phyloP scores from a whole-genome alignment of 2,329 filamentous ascomycete species.

The Furcasterigmium sp. region DNA sequence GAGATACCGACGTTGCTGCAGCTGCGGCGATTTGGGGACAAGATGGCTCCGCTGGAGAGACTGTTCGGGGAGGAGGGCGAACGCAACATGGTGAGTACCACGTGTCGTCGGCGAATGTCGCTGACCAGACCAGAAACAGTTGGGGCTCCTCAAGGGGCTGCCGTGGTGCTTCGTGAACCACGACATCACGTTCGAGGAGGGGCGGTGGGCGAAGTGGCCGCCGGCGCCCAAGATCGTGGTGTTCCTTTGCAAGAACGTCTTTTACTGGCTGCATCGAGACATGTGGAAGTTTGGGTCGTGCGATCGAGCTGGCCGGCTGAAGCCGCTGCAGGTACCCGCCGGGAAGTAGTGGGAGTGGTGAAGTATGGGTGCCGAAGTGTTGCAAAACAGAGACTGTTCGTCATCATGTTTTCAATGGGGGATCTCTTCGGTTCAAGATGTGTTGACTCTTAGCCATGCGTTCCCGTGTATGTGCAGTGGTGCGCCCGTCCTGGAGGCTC shows the following conservation, averaged over 20 bases:
- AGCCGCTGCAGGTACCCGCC: conserved; percentile 16
- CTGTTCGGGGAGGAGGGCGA: conserved; percentile 11
- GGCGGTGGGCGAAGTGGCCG: conserved; percentile 21
- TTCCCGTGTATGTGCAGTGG: not conserved
- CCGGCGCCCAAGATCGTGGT: conserved; percentile 13
- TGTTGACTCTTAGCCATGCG: no score
- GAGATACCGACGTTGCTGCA: conserved; percentile 24
- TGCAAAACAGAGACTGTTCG: not conserved
- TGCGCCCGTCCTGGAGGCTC: not conserved
- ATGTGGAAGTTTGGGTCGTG: conserved; percentile 20
- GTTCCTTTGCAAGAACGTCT: conserved; percentile 11
- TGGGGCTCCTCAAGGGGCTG: conserved; percentile 14
- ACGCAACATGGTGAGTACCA: conserved; percentile 14
- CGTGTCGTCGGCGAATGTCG: not conserved
- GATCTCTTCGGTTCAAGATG: no score
- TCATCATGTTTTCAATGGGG: not conserved
- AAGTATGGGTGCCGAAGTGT: conserved; percentile 12
- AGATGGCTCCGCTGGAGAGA: conserved; percentile 14
- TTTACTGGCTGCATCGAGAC: conserved; percentile 14
- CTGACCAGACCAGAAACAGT: conserved; percentile 11
- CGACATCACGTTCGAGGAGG: conserved; percentile 17
- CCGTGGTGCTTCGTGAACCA: conserved; percentile 14
- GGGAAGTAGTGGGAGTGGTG: no score
- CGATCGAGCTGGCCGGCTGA: conserved; percentile 15
- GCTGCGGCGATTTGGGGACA: conserved; percentile 16